Evolutionary conservation across 208 protist genomes (phyloP).

Genomic region (Zelonia costaricensis): DNA sequence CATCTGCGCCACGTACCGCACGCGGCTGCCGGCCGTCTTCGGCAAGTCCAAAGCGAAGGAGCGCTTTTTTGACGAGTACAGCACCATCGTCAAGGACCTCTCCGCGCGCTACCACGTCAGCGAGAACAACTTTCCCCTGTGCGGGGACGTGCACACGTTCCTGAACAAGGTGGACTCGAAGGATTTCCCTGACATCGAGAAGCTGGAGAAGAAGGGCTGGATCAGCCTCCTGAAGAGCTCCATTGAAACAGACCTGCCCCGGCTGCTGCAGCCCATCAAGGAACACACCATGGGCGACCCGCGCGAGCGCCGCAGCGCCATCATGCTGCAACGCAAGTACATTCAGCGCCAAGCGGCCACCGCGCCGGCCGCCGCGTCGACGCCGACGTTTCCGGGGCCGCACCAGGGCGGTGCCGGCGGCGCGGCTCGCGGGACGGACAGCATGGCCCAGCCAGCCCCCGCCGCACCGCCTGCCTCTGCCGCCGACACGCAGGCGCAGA

Average conservation of each 20-base stretch:
- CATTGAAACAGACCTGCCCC: constrained; percentile 69
- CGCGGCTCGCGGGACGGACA: background rate
- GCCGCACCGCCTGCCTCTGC: background rate
- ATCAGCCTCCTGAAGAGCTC: constrained; percentile 43
- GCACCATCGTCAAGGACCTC: constrained; percentile 49
- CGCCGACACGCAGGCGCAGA: constrained; percentile 29
- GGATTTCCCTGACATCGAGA: constrained; percentile 59
- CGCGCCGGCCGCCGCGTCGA: background rate
- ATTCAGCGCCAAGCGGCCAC: background rate
- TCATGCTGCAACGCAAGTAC: constrained; percentile 20
- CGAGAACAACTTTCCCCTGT: constrained; percentile 49
- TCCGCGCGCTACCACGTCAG: constrained; percentile 52
- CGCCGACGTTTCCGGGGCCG: no score
- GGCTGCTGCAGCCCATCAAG: constrained; percentile 74
- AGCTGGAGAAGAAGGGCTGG: constrained; percentile 59
- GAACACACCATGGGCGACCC: constrained; percentile 51
- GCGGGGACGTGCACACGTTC: constrained; percentile 37
- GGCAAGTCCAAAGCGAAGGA: constrained; percentile 81
- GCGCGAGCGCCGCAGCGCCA: constrained; percentile 30
- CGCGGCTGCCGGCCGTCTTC: constrained; percentile 76
- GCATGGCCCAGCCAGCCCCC: background rate
- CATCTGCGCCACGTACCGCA: constrained; percentile 61
- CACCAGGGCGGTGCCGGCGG: background rate
- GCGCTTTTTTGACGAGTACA: constrained; percentile 57
- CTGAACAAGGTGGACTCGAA: constrained; percentile 38